Evolutionary conservation across 345 rosid species (phyloP).

Genomic region (Raphanus raphanistrum): DNA sequence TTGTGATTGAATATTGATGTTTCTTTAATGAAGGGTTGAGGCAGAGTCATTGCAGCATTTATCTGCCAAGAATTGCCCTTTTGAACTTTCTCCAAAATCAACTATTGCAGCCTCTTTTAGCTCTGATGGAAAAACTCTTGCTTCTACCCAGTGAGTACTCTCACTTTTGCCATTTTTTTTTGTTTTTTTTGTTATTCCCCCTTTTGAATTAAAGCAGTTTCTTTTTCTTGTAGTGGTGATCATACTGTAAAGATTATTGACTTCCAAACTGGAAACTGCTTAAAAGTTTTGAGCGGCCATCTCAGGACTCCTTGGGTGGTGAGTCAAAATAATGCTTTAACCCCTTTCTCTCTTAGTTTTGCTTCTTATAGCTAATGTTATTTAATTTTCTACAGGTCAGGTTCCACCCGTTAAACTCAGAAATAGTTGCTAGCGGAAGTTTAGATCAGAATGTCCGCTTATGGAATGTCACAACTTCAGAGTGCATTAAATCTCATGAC

Average conservation of each 20-base stretch:
- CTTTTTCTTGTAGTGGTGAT: conserved; percentile 32
- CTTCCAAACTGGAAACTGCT: conserved; percentile 83
- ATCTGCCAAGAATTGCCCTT: conserved; percentile 80
- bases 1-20: background rate
- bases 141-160: conserved; percentile 78
- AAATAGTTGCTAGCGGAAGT: conserved; percentile 86
- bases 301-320: conserved; percentile 99
- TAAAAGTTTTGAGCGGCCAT: conserved; percentile 89
- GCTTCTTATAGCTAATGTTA: conserved; percentile 15
- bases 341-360: background rate
- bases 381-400: conserved; percentile 60
- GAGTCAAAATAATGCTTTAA: background rate
- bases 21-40: conserved; percentile 60
- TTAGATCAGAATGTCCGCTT: conserved; percentile 81
- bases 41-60: conserved; percentile 76
- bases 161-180: background rate
- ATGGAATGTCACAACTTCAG: conserved; percentile 71
- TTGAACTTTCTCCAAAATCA: conserved; percentile 90
- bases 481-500: conserved; percentile 67
- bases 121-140: conserved; percentile 81
- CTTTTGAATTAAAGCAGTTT: background rate
- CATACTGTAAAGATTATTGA: conserved; percentile 94
- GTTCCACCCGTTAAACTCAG: conserved; percentile 66
- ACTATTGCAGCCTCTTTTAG: conserved; percentile 98
- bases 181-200: background rate